phyloP scores from a whole-genome alignment of 805 yeast genomes.

The Jamesozyma piceae region DNA sequence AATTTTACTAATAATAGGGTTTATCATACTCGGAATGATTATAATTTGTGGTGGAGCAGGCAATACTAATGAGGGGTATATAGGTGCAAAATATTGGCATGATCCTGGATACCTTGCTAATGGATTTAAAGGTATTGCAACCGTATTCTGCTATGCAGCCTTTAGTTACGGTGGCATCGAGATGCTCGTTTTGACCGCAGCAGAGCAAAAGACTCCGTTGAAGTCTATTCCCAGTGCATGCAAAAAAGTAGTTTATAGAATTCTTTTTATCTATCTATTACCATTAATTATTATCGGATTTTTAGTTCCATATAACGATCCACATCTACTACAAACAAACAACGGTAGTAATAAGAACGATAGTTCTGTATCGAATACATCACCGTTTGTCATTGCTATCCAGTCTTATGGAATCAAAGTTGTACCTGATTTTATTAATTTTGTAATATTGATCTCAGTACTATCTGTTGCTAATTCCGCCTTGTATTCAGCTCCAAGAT shows the following conservation, averaged over 20 bases:
- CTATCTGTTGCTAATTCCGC: conserved; percentile 71
- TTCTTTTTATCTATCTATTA: conserved; percentile 46
- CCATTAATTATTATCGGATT: conserved; percentile 51
- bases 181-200: conserved; percentile 60
- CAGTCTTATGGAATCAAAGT: conserved; percentile 50
- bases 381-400: conserved; percentile 64
- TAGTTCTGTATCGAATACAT: conserved; percentile 29
- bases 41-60: conserved; percentile 41
- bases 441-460: conserved; percentile 60
- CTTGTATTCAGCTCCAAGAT: conserved; percentile 53
- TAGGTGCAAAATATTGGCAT: conserved; percentile 39
- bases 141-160: conserved; percentile 63
- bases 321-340: conserved; percentile 39
- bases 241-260: conserved; percentile 49
- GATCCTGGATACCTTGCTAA: conserved; percentile 46
- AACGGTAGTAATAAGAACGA: conserved; percentile 36
- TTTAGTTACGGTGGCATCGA: conserved; percentile 67
- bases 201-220: conserved; percentile 45
- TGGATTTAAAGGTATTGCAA: conserved; percentile 53
- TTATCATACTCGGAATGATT: conserved; percentile 42
- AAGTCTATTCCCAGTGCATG: conserved; percentile 54
- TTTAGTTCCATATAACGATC: conserved; percentile 58
- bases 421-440: conserved; percentile 63
- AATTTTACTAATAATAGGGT: conserved; percentile 36
- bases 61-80: conserved; percentile 28